These are phyloP conservation scores for Starmerella tilneyi DNA, from an alignment of 805 yeast species.

Conservation along the genomic window DNA sequence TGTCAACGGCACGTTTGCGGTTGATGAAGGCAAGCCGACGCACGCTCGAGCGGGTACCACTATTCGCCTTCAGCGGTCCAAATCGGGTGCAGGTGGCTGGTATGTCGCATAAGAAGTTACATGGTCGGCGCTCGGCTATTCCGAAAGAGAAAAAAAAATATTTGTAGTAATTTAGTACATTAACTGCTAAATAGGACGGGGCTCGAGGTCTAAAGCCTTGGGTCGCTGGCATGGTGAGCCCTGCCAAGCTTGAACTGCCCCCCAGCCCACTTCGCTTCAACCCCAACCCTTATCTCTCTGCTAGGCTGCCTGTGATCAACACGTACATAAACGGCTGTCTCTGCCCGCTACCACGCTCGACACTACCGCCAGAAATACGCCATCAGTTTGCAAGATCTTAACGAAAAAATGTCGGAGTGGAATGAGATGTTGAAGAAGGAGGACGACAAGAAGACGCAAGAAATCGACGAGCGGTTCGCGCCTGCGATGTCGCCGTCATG, in stretches of 20 bases:
- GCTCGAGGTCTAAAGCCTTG: too few species aligned
- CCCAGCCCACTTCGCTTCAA: not conserved
- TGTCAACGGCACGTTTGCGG: slow-evolving; percentile 17
- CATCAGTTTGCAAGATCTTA: not conserved
- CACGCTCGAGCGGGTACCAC: slow-evolving; percentile 9
- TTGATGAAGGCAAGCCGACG: slow-evolving; percentile 15
- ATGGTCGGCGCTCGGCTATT: not conserved
- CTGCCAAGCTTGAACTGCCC: not conserved
- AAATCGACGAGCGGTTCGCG: slow-evolving; percentile 23
- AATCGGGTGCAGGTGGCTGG: not conserved
- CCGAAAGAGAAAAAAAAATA: not conserved
- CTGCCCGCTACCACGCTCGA: not conserved
- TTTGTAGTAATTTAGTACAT: not conserved
- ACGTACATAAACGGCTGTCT: not conserved
- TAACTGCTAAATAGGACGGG: not conserved
- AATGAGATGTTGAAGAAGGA: slow-evolving; percentile 16
- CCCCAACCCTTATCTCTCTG: not conserved
- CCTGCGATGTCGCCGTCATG: slow-evolving; percentile 29
- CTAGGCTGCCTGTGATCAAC: not conserved
- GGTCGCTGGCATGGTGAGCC: too few species aligned
- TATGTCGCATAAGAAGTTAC: not conserved
- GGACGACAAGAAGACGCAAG: slow-evolving; percentile 19
- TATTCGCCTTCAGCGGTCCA: not conserved
- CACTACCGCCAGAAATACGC: not conserved
- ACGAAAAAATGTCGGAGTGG: slow-evolving; percentile 18